Base-by-base conservation (phyloP, 768 basidiomycete genomes). In the Boletus barrowsii region DNA sequence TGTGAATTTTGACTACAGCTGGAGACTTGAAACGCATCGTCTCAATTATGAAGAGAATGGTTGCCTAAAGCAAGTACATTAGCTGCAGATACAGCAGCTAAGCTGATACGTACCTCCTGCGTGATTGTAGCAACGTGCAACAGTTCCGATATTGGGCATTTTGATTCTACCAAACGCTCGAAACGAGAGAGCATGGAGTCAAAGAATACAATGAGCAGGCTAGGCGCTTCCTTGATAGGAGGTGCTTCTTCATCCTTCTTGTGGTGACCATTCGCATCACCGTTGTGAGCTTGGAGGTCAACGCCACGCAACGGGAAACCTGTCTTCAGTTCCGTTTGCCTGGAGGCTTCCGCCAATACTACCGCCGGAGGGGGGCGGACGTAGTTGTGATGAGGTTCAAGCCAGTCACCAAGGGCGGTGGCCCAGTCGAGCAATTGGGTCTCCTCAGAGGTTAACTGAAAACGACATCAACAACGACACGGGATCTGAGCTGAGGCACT, bases 221-320 rank as follows among this genome's bases (percentile, higher is more conserved):
- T 73, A 2, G 90, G 84, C 4, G 84, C 77, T 14, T 85, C 84
- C 26, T 76, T 80, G 15, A 87, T 76, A n/a, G 75, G 70, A 18
- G 87, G 87, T 24, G 83, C 76, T 54, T 89, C 87, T 47, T 88
- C 86, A 41, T 86, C 84, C 63, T 89, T 90, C 70, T 84, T 90
- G 17, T 70, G 63, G 47, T 78, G 73, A 9, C 77, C 79, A 42
- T 70, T 64, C 36, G 66, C 65, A 58, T 73, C 74, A 13, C 64
- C 67, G 24, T 67, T 66, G 18, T 57, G 56, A 11, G 66, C 49
- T 41, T 69, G 68, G 26, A 79, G 67, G 59, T 85, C 83, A 17
- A 87, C 73, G 7, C 85, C 85, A 64, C 84, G 83, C 54, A 87
- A 69, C 7, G 86, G 84, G 54, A 83, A 78, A 0, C 86, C 86